Percentiles rank a stretch among this genome's conserved stretches.
These are phyloP conservation scores for Pseudozyma sp. DNA, from an alignment of 1,284 basidiomycete species.

Conservation along the genomic window DNA sequence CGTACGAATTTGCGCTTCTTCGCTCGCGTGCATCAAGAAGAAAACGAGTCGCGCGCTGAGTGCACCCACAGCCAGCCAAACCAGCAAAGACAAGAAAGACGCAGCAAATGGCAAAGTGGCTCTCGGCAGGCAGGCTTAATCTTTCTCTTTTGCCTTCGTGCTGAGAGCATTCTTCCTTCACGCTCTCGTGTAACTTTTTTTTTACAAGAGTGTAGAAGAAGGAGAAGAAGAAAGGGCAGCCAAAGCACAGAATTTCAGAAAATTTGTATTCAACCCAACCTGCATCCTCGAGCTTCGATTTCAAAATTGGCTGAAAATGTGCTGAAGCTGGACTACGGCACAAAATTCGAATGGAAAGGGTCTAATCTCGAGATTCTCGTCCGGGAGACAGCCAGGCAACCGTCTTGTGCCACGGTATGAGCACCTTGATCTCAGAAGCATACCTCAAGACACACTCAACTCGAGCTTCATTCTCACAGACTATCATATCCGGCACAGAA, in stretches of 20 bases:
- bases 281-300: background rate
- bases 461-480: too few species aligned
- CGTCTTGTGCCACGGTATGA: too few species aligned
- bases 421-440: too few species aligned
- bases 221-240: background rate
- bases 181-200: constrained; percentile 14
- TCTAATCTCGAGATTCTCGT: constrained; percentile 8
- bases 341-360: background rate
- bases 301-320: background rate
- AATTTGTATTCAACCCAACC: constrained; percentile 3
- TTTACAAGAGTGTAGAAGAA: background rate
- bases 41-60: background rate
- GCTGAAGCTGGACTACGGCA: background rate
- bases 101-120: background rate
- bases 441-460: too few species aligned
- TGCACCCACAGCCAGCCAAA: background rate
- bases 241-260: background rate
- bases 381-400: too few species aligned
- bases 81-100: background rate
- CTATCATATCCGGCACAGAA: too few species aligned
- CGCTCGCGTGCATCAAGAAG: background rate
- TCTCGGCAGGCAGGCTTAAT: background rate
- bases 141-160: background rate
- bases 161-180: background rate
- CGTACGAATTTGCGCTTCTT: background rate